phyloP scores from a whole-genome alignment of 116 monocot genomes.

The Thalassia testudinum region DNA sequence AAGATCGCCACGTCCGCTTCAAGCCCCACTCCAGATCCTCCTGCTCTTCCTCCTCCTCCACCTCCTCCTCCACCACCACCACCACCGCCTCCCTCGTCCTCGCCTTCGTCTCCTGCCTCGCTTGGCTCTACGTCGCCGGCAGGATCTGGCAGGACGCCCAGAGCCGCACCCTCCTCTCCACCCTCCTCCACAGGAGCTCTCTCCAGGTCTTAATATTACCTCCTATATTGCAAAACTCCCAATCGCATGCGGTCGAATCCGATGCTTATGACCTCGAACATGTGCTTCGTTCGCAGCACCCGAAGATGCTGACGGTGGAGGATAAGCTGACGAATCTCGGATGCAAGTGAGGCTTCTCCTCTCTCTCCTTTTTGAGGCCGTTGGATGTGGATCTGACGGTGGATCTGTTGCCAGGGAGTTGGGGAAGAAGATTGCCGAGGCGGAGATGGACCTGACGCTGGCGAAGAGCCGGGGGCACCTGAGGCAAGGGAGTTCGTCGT shows the following conservation, averaged over 20 bases:
- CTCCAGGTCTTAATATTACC: too few species aligned
- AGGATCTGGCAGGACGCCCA: constrained; percentile 97
- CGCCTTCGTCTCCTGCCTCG: constrained; percentile 87
- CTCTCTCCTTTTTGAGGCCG: background rate
- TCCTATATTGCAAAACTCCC: background rate
- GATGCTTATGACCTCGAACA: too few species aligned
- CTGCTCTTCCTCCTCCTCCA: constrained; percentile 13
- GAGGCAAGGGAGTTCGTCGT: constrained; percentile 22
- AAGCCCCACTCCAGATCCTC: constrained; percentile 4
- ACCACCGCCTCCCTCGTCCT: constrained; percentile 49
- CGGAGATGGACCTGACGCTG: constrained; percentile 83
- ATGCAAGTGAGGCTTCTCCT: constrained; percentile 53
- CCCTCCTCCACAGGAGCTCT: constrained; percentile 46
- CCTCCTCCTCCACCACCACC: background rate
- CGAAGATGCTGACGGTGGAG: constrained; percentile 65
- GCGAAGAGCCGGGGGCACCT: constrained; percentile 87
- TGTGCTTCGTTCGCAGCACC: constrained; percentile 9
- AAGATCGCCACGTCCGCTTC: too few species aligned
- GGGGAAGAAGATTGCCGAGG: constrained; percentile 74
- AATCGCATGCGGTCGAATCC: background rate
- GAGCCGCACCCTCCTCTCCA: constrained; percentile 58
- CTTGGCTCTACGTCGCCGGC: constrained; percentile 94
- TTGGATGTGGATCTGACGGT: background rate
- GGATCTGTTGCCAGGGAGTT: constrained; percentile 28
- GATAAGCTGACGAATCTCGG: constrained; percentile 75